Conservation (phyloP, 1,284 basidiomycete species). For the Chalciporus piperatoides region DNA sequence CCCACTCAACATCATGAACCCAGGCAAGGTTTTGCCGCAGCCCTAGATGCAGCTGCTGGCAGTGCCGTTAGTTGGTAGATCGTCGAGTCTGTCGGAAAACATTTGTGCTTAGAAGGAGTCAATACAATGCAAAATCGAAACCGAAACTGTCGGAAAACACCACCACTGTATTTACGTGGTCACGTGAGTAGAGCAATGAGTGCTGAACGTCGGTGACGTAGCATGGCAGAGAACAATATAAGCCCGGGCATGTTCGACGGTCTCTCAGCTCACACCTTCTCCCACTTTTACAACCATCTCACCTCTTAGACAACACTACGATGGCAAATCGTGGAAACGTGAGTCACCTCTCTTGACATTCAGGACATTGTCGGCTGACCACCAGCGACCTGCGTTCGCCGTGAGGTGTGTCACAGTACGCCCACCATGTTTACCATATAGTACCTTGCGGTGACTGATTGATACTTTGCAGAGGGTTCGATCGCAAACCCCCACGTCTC, state of each 20-base stretch:
- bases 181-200: not conserved
- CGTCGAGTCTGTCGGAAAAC: not conserved
- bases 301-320: not conserved
- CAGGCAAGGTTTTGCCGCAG: slow-evolving; percentile 67
- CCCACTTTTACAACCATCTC: not conserved
- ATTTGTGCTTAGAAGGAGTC: too few relatives aligned
- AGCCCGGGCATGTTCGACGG: not conserved
- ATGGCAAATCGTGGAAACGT: slow-evolving; percentile 24
- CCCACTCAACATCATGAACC: slow-evolving; percentile 88
- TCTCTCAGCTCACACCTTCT: not conserved
- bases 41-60: slow-evolving; percentile 1
- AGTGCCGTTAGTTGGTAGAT: not conserved
- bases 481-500: slow-evolving; percentile 48
- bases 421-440: not conserved
- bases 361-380: not conserved
- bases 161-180: not conserved
- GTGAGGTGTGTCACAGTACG: too few relatives aligned
- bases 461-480: slow-evolving; percentile 29
- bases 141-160: too few relatives aligned
- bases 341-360: not conserved
- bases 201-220: slow-evolving; percentile 10
- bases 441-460: not conserved
- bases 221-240: slow-evolving; percentile 11
- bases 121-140: too few relatives aligned
- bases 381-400: too few relatives aligned